Evolutionary conservation across 2,329 filamentous ascomycete genomes (phyloP).

Genomic region (Claviceps sp.): DNA sequence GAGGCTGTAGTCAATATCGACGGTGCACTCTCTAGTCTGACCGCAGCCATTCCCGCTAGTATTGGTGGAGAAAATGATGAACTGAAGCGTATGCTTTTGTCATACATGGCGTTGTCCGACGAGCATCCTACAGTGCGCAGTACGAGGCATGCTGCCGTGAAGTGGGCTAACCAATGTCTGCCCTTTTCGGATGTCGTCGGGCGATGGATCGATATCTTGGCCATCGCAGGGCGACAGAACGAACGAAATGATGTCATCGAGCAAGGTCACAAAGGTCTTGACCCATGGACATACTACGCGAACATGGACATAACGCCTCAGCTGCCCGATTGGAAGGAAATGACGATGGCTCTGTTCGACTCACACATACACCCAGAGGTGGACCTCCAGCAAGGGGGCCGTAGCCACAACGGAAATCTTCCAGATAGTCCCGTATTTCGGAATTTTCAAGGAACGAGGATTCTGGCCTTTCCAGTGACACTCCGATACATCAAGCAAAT

Average conservation of each 20-base stretch:
- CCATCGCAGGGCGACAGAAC: constrained; percentile 50
- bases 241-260: constrained; percentile 76
- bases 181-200: constrained; percentile 65
- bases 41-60: constrained; percentile 27
- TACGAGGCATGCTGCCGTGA: constrained; percentile 67
- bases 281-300: constrained; percentile 43
- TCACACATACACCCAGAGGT: constrained; percentile 16
- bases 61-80: constrained; percentile 15
- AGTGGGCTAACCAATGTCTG: constrained; percentile 82
- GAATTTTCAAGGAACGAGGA: constrained; percentile 33
- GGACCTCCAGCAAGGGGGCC: not conserved
- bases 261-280: constrained; percentile 78
- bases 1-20: constrained; percentile 80
- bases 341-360: constrained; percentile 37
- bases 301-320: constrained; percentile 27
- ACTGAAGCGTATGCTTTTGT: constrained; percentile 45
- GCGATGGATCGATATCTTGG: constrained; percentile 80
- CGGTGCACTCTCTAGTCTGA: constrained; percentile 68
- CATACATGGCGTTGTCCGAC: constrained; percentile 48
- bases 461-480: constrained; percentile 51
- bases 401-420: not conserved
- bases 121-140: constrained; percentile 47
- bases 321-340: constrained; percentile 38
- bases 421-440: constrained; percentile 19
- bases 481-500: constrained; percentile 52